Percentiles rank a stretch among this genome's conserved stretches.
Evolutionary conservation across 208 protist genomes (phyloP).

Genomic region (Leishmania mexicana): DNA sequence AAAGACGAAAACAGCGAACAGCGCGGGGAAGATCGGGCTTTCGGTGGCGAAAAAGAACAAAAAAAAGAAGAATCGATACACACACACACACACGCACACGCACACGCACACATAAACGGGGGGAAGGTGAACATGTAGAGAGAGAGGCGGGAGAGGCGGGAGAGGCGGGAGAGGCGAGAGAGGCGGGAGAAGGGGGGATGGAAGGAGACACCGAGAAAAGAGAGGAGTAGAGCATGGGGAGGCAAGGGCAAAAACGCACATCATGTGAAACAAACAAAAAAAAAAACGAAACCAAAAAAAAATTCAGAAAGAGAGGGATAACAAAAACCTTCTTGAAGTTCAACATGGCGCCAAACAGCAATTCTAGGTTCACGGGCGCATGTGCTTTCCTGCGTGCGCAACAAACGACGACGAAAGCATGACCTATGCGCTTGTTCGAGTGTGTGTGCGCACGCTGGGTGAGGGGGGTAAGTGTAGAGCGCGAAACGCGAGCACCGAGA

Average conservation of each 20-base stretch:
- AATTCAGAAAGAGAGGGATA: background rate
- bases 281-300: background rate
- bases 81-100: background rate
- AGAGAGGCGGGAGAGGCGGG: background rate
- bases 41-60: background rate
- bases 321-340: background rate
- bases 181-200: background rate
- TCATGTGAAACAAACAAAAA: background rate
- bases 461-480: background rate
- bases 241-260: background rate
- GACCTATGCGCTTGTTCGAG: background rate
- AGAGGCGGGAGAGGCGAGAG: background rate
- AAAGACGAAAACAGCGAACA: background rate
- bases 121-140: background rate
- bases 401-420: background rate
- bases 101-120: background rate
- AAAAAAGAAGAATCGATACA: background rate
- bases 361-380: background rate
- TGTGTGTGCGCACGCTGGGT: background rate
- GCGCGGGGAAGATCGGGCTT: background rate
- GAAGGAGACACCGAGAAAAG: constrained; percentile 16
- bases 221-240: background rate
- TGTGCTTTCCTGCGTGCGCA: background rate
- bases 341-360: background rate
- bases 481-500: background rate